phyloP scores from a whole-genome alignment of 1,284 basidiomycete genomes.

The Austroboletus novae-zelandiae region DNA sequence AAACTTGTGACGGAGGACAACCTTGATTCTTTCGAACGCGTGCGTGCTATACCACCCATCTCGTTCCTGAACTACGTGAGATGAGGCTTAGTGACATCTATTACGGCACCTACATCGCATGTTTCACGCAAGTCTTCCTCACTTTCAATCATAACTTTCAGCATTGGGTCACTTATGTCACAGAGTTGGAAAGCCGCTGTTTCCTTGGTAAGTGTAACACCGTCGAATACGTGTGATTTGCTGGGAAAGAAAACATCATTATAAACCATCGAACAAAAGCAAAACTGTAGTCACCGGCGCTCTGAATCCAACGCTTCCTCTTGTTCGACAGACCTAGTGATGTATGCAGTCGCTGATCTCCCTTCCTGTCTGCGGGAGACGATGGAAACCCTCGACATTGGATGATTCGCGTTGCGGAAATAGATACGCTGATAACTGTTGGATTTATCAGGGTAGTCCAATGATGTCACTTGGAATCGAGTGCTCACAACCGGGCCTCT shows the following conservation, averaged over 20 bases:
- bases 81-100: not conserved
- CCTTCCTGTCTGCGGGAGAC: constrained; percentile 63
- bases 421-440: constrained; percentile 80
- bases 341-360: constrained; percentile 32
- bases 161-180: constrained; percentile 85
- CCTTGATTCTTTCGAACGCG: constrained; percentile 79
- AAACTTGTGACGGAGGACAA: constrained; percentile 83
- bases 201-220: constrained; percentile 72
- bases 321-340: constrained; percentile 38
- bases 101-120: constrained; percentile 59
- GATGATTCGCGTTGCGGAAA: constrained; percentile 80
- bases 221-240: constrained; percentile 88
- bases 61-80: constrained; percentile 49
- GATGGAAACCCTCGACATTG: constrained; percentile 70
- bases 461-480: not conserved
- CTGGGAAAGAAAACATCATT: constrained; percentile 25
- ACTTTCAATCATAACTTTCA: constrained; percentile 77
- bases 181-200: constrained; percentile 91
- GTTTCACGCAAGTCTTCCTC: constrained; percentile 62
- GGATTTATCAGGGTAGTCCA: not conserved
- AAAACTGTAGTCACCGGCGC: constrained; percentile 33
- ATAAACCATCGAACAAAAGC: constrained; percentile 1
- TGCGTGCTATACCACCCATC: constrained; percentile 84
- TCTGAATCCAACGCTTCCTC: constrained; percentile 43
- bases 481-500: constrained; percentile 67